Percentiles rank a stretch among this genome's conserved stretches.
These are phyloP conservation scores for Umbellularia californica DNA, from an alignment of 164 flowering plant species.

Conservation along the genomic window DNA sequence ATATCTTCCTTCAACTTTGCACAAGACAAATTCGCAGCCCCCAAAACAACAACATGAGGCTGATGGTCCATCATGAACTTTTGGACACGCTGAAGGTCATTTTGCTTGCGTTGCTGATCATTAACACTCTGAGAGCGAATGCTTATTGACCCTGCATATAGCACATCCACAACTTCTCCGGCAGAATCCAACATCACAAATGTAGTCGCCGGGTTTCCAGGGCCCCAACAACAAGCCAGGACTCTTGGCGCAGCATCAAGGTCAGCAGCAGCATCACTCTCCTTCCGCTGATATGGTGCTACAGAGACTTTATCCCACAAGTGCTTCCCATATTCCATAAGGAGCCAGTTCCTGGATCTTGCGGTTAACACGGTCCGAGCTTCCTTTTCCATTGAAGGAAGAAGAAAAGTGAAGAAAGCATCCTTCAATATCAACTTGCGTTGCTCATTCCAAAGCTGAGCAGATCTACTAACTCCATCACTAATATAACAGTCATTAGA, in stretches of 20 bases:
- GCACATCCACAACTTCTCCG: conserved; percentile 84
- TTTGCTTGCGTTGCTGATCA: conserved; percentile 85
- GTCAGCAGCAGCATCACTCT: conserved; percentile 52
- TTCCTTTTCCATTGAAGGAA: conserved; percentile 94
- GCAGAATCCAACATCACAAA: conserved; percentile 95
- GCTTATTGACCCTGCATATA: conserved; percentile 70
- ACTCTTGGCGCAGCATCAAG: conserved; percentile 83
- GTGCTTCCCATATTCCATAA: conserved; percentile 70
- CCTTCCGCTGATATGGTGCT: conserved; percentile 81
- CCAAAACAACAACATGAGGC: conserved; percentile 89
- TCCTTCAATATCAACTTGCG: conserved; percentile 72
- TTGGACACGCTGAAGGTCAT: conserved; percentile 74
- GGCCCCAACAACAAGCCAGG: conserved; percentile 99
- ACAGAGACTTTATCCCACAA: conserved; percentile 86
- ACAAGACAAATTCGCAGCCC: conserved; percentile 81
- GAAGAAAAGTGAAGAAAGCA: conserved; percentile 55
- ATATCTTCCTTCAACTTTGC: conserved; percentile 80
- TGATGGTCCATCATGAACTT: conserved; percentile 92
- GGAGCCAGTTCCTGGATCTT: conserved; percentile 74
- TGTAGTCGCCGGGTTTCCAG: conserved; percentile 89
- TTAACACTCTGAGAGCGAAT: conserved; percentile 66
- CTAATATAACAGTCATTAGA: conserved; percentile 66
- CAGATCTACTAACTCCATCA: conserved; percentile 78
- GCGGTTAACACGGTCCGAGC: conserved; percentile 64
- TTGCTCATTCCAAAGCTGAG: conserved; percentile 94